Evolutionary conservation across 2,329 filamentous ascomycete genomes (phyloP).

Genomic region (Pyricularia sp.): DNA sequence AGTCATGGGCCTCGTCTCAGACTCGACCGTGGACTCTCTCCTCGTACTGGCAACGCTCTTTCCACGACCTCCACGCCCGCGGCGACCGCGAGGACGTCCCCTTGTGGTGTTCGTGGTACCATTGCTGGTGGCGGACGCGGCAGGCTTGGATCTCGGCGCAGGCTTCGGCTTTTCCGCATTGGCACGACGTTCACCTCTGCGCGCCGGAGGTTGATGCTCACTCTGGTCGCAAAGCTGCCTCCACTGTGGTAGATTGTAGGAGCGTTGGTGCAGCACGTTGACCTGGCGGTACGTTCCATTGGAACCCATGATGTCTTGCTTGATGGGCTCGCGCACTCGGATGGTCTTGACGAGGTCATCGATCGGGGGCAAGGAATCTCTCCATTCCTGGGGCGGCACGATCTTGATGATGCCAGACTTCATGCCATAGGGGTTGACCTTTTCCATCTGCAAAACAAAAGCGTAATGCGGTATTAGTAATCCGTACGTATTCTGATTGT

Average conservation of each 20-base stretch:
- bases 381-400: conserved; percentile 89
- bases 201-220: conserved; percentile 88
- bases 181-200: conserved; percentile 66
- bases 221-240: conserved; percentile 84
- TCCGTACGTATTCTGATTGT: background rate
- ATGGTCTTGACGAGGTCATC: conserved; percentile 83
- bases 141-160: conserved; percentile 23
- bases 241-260: conserved; percentile 96
- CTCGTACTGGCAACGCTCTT: conserved; percentile 26
- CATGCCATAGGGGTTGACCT: conserved; percentile 92
- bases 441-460: conserved; percentile 44
- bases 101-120: conserved; percentile 13
- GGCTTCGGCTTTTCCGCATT: conserved; percentile 40
- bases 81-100: conserved; percentile 14
- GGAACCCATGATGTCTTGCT: conserved; percentile 93
- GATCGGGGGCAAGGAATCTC: conserved; percentile 60
- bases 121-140: conserved; percentile 11
- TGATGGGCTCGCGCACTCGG: conserved; percentile 91
- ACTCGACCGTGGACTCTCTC: conserved; percentile 23
- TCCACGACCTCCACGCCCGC: conserved; percentile 13
- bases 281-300: conserved; percentile 93
- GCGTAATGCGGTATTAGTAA: background rate
- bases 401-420: conserved; percentile 94
- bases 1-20: conserved; percentile 43
- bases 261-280: conserved; percentile 90